Evolutionary conservation across 768 basidiomycete species (phyloP), one percentile per base, ranked within the genome.

Genomic region (Xanthoconium purpureum): DNA sequence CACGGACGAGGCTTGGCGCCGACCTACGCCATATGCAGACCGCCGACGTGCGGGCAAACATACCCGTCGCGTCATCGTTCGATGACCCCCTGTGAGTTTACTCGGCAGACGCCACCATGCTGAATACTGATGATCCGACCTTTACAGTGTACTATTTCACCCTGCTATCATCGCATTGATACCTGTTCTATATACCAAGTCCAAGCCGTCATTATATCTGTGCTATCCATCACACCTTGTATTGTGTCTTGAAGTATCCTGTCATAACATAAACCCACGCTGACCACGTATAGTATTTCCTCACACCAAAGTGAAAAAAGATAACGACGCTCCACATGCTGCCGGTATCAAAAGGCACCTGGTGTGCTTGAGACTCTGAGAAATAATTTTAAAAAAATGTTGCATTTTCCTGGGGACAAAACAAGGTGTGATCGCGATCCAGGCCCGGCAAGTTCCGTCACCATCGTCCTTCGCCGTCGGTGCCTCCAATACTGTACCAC

Each of bases 11-110:
- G 74, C 84, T 29, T 90, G 88, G 88, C 75, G 83, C 32, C 74
- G 81, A 43, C 86, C 88, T 1, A 89, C 84, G 71, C 88, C 89
- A 20, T 84, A 86, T 64, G 80, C 81, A 39, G 88, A 89, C 68
- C 82, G 89, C 24, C 76, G 89, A 53, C 77, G 89, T 54, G 89
- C 89, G 50, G 89, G 89, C 48, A 91, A 91, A 69, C 89, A 91
- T 67, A 91, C 89, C 24, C 79, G 77, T 65, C 81, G 89, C 51
- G 84, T 90, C 35, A 82, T 90, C 59, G 83, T 87, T 56, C 73
- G 81, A 46, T 73, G 55, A 70, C 28, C 12, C 33, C 10, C 33
- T 17, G 59, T 62, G 47, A 51, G 55, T 58, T 2, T 15, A 0
- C 39, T 18, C 11, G 28, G 5, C 38, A 47, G 3, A 7, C 40